These are phyloP conservation scores for Epithele typhae DNA, from an alignment of 768 basidiomycete genomes.

Conservation along the genomic window DNA sequence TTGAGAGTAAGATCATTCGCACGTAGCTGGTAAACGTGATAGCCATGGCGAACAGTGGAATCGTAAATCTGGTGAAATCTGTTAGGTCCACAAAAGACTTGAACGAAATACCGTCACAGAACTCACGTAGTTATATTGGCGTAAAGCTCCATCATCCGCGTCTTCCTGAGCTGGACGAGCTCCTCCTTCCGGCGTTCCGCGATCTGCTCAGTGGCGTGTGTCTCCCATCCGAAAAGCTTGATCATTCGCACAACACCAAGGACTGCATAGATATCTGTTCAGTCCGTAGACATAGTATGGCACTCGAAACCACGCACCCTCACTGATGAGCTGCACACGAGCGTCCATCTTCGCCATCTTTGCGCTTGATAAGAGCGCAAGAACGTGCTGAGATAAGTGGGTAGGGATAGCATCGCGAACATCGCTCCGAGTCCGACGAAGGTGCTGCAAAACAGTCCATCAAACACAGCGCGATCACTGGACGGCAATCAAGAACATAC, in stretches of 20 bases:
- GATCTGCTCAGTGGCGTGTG: conserved; percentile 46
- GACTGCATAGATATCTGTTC: conserved; percentile 12
- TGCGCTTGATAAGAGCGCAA: conserved; percentile 34
- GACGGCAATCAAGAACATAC: conserved; percentile 21
- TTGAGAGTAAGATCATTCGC: conserved; percentile 16
- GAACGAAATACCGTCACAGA: conserved; percentile 24
- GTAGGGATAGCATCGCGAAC: conserved; percentile 35
- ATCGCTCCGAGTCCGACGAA: conserved; percentile 38
- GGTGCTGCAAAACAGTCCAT: conserved; percentile 19
- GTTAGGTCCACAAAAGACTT: neutral
- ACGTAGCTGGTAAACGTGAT: conserved; percentile 58
- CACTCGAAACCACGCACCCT: conserved; percentile 20
- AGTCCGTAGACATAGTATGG: too few species aligned
- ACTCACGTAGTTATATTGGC: conserved; percentile 40
- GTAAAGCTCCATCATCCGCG: conserved; percentile 44
- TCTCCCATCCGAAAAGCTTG: conserved; percentile 43
- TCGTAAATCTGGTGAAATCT: conserved; percentile 41
- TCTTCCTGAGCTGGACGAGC: conserved; percentile 47
- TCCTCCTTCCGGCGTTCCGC: conserved; percentile 57
- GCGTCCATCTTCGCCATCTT: conserved; percentile 33
- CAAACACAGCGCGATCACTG: neutral
- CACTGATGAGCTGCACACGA: conserved; percentile 38
- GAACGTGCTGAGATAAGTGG: conserved; percentile 35
- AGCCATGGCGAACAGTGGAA: conserved; percentile 63
- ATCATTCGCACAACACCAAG: conserved; percentile 37